Evolutionary conservation across 192 early-diverging fungal genomes (phyloP).

Genomic region (Gigaspora rosea): DNA sequence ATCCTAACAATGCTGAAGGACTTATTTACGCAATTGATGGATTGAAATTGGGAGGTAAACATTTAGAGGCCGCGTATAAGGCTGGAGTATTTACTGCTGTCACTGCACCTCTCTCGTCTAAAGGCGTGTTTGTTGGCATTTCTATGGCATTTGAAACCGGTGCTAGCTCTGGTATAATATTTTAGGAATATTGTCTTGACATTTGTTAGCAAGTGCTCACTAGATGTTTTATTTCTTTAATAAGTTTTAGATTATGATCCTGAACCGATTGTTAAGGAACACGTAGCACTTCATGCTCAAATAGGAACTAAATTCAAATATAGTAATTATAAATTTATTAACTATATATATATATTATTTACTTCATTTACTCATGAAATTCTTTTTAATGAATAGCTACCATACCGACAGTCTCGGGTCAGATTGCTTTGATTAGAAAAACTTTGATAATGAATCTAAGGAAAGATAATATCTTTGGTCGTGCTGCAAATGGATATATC

Average conservation of each 20-base stretch:
- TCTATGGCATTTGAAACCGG: slow-evolving; percentile 70
- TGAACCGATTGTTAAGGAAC: slow-evolving; percentile 40
- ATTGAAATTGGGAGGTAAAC: slow-evolving; percentile 57
- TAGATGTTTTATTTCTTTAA: too few species aligned
- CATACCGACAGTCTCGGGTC: slow-evolving; percentile 56
- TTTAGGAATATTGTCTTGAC: too few species aligned
- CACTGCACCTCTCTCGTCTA: slow-evolving; percentile 49
- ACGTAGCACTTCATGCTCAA: slow-evolving; percentile 59
- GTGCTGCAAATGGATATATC: slow-evolving; percentile 51
- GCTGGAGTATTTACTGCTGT: slow-evolving; percentile 64
- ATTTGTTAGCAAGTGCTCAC: too few species aligned
- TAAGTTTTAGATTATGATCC: slow-evolving; percentile 41
- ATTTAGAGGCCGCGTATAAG: slow-evolving; percentile 58
- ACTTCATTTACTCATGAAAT: too few species aligned
- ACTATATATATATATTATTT: too few species aligned
- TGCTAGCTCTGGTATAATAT: slow-evolving; percentile 48
- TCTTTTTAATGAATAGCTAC: slow-evolving; percentile 34
- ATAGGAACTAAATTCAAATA: slow-evolving; percentile 45
- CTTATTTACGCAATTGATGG: slow-evolving; percentile 63
- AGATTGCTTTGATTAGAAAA: slow-evolving; percentile 51
- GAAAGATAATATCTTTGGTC: slow-evolving; percentile 38
- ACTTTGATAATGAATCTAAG: slow-evolving; percentile 41
- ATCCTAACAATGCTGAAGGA: slow-evolving; percentile 36
- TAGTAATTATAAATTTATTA: not conserved
- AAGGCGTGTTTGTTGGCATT: slow-evolving; percentile 58